Evolutionary conservation across 495 filamentous ascomycete genomes (phyloP).

Genomic region (Aspergillus sclerotiicarbonarius): DNA sequence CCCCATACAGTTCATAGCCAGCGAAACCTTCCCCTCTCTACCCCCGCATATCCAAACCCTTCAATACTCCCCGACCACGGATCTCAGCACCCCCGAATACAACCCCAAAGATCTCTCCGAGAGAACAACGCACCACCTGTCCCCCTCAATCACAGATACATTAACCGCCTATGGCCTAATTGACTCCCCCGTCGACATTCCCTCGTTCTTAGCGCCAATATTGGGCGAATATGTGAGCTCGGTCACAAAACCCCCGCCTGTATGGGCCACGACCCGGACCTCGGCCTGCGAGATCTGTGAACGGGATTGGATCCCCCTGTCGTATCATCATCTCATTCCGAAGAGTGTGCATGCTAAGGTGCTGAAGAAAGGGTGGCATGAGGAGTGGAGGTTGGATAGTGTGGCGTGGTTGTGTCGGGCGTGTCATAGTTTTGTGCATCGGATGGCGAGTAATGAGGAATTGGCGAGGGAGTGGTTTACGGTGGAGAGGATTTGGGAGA

Average conservation of each 20-base stretch:
- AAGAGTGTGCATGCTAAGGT: conserved; percentile 74
- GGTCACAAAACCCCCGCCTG: conserved; percentile 57
- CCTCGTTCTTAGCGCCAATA: conserved; percentile 59
- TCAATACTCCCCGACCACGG: conserved; percentile 46
- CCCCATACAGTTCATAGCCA: conserved; percentile 61
- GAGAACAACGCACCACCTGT: conserved; percentile 43
- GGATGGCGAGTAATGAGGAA: conserved; percentile 73
- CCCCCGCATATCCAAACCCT: conserved; percentile 59
- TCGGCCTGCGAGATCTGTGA: conserved; percentile 77
- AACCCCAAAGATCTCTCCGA: conserved; percentile 38
- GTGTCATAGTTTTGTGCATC: conserved; percentile 84
- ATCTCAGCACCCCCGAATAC: conserved; percentile 37
- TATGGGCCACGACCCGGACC: conserved; percentile 53
- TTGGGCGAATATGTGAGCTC: conserved; percentile 57
- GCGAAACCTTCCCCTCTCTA: conserved; percentile 63
- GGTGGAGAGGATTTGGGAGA: conserved; percentile 63
- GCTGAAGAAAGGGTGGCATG: conserved; percentile 77
- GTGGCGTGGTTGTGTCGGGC: conserved; percentile 89
- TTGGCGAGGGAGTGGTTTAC: conserved; percentile 72
- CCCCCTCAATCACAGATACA: conserved; percentile 54
- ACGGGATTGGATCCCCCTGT: conserved; percentile 72
- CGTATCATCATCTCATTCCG: conserved; percentile 85
- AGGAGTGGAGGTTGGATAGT: conserved; percentile 68
- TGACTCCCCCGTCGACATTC: conserved; percentile 33
- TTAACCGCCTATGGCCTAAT: conserved; percentile 61